A percentile compares a stretch with the other conserved stretches of the same genome.
Conservation (phyloP, 352 stramenopile genomes). For the Globisporangium yorkense region DNA sequence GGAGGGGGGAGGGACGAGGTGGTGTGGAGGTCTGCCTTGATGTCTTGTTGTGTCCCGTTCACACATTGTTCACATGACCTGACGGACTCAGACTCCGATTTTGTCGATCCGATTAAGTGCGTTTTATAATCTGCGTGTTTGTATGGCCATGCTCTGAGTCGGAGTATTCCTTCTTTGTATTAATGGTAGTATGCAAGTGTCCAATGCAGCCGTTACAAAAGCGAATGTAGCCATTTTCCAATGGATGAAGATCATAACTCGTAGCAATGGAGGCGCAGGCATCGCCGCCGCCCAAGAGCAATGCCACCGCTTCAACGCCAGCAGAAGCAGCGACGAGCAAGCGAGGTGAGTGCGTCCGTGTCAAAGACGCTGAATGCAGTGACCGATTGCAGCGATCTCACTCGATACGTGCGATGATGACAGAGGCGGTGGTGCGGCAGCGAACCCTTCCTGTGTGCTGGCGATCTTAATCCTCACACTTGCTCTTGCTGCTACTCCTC, state of each 20-base stretch:
- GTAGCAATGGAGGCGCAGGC: no score
- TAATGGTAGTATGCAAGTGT: not conserved
- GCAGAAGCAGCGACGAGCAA: not conserved
- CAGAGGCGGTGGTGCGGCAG: constrained; percentile 6
- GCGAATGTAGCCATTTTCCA: not conserved
- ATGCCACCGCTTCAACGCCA: no score
- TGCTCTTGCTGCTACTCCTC: not conserved
- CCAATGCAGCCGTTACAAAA: not conserved
- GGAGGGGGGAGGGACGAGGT: not conserved
- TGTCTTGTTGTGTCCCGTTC: not conserved
- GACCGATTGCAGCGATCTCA: not conserved
- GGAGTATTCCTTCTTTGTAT: not conserved
- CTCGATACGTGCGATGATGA: not conserved
- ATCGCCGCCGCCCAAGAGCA: no score
- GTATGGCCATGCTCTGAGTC: not conserved
- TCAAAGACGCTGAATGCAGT: no score
- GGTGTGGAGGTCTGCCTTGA: not conserved
- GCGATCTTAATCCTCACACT: not conserved
- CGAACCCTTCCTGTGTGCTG: not conserved
- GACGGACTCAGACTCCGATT: not conserved
- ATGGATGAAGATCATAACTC: not conserved
- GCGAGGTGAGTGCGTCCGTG: constrained; percentile 2
- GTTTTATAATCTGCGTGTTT: no score
- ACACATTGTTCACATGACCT: no score
- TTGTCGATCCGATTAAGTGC: no score